phyloP scores from a whole-genome alignment of 371 early-diverging fungal genomes.

The Zychaea mexicana region DNA sequence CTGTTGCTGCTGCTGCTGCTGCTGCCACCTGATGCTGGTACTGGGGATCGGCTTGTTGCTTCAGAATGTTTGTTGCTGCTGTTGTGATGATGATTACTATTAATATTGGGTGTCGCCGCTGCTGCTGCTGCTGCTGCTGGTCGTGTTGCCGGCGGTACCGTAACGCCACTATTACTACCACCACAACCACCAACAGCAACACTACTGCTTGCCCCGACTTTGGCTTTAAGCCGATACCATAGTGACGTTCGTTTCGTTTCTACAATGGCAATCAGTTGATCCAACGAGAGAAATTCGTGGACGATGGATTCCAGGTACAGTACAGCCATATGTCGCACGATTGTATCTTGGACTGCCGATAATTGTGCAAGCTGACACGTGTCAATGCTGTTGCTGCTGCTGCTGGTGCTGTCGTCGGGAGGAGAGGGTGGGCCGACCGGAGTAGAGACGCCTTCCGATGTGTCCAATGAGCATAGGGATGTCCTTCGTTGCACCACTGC shows the following conservation, averaged over 20 bases:
- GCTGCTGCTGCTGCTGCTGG: not conserved
- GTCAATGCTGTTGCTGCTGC: not conserved
- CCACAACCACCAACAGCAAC: no score
- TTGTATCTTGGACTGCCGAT: conserved; percentile 69
- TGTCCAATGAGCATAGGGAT: conserved; percentile 4
- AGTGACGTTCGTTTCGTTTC: conserved; percentile 54
- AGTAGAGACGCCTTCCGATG: not conserved
- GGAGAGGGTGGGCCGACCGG: not conserved
- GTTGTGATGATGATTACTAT: no score
- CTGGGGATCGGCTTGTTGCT: conserved; percentile 3
- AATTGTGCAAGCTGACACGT: conserved; percentile 47
- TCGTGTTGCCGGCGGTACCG: no score
- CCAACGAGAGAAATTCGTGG: conserved; percentile 37
- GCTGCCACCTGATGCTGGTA: conserved; percentile 41
- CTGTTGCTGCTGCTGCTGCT: conserved; percentile 38
- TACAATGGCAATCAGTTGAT: conserved; percentile 63
- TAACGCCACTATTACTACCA: no score
- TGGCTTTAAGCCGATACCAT: conserved; percentile 67
- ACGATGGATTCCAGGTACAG: conserved; percentile 1
- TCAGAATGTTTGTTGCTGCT: conserved; percentile 53
- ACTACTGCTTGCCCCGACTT: conserved; percentile 33
- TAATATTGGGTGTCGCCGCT: not conserved
- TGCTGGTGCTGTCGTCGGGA: not conserved
- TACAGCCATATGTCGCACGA: conserved; percentile 58
- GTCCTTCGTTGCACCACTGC: not conserved